Evolutionary conservation across 2,329 filamentous ascomycete species (phyloP), one percentile per base, ranked within the genome.

Genomic region (Metarhizium anisopliae): DNA sequence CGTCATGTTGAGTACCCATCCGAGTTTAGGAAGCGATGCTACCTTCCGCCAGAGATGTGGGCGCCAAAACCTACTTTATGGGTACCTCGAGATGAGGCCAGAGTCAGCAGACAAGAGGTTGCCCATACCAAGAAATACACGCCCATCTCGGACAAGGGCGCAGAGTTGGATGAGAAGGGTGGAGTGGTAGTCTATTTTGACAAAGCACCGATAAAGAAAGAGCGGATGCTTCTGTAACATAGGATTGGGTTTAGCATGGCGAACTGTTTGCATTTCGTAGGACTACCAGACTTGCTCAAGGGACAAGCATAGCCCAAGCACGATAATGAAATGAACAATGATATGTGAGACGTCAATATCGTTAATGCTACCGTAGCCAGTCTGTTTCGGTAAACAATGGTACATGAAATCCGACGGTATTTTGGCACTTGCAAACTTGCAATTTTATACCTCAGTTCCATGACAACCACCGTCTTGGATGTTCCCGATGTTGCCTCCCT

Each of bases 81-180:
- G 91, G 88, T 96, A 55, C 90, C 91, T 0, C 77, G 82, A 56
- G 91, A 96, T 64, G 72, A 79, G 1, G 81, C 84, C 29, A 88
- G 90, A 10, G 81, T 96, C 47, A 90, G 85, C 54, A 78, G 78
- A 63, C 88, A 95, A 67, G 91, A 95, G 70, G 77, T 94, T 54
- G 77, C 77, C 13, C 87, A 94, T 63, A 88, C 87, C 0, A 76
- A 76, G 61, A 82, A 80, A 63, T 80, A 89, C 36, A 88, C 90
- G 35, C 82, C 85, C 1, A 93, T 95, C 60, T 92, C 88, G 0
- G 90, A 96, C 68, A 56, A 58, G 4, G 71, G 71, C 2, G 66
- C 69, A 1, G 60, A 58, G 1, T 51, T 73, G 59, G 63, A 70
- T 50, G 64, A 64, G 6, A 68, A 68, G 58, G 72, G 72, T 2